A percentile compares a stretch with the other conserved stretches of the same genome.
Conservation (phyloP, 768 basidiomycete species). For the Mycena epipterygia region DNA sequence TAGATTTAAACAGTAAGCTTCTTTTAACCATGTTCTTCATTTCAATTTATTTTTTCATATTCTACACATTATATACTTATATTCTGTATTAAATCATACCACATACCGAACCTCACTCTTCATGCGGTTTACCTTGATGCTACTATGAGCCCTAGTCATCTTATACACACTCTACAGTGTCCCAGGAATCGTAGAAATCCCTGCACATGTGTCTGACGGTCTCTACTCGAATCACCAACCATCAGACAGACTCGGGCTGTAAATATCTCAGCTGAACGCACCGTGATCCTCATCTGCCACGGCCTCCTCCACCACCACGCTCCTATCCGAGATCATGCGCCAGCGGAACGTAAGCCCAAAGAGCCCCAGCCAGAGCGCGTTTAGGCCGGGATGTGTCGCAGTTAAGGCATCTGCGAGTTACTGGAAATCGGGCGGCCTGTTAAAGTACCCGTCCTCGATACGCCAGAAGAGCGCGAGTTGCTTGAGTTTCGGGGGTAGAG, state of each 20-base stretch:
- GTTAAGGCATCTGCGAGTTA: background rate
- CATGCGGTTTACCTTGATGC: no score
- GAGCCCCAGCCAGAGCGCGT: background rate
- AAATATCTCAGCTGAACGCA: background rate
- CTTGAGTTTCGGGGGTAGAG: background rate
- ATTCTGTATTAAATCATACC: no score
- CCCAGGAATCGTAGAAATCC: background rate
- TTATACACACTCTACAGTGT: background rate
- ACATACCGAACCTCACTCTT: no score
- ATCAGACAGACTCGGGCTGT: background rate
- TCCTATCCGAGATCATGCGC: background rate
- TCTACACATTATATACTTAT: no score
- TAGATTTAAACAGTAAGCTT: no score
- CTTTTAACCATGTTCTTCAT: no score
- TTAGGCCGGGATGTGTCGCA: background rate
- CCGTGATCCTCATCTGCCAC: background rate
- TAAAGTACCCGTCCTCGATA: background rate
- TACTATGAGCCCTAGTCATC: no score
- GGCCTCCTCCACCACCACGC: background rate
- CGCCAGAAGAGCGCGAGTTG: slow-evolving; percentile 2
- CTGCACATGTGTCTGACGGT: background rate
- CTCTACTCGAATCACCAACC: background rate
- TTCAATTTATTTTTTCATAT: no score
- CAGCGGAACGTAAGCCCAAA: background rate
- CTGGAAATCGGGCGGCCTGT: background rate